Evolutionary conservation across 2,329 filamentous ascomycete genomes (phyloP).

Genomic region (Sclerotinia minor): DNA sequence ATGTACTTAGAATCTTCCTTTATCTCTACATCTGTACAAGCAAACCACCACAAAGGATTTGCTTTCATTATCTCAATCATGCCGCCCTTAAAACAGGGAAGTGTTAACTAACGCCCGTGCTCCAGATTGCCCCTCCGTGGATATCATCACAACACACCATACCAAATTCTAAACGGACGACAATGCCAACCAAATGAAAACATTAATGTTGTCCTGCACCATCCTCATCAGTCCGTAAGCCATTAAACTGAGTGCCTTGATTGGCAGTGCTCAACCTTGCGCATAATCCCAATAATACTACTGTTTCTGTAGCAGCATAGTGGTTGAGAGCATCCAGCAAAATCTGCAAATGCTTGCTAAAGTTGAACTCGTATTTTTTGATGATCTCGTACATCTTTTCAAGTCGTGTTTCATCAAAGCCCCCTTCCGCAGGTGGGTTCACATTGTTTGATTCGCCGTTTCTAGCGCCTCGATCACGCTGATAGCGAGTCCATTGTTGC

Average conservation of each 20-base stretch:
- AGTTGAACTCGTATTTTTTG: conserved; percentile 89
- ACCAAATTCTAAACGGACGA: conserved; percentile 18
- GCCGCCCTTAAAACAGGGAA: neutral
- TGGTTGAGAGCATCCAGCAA: conserved; percentile 94
- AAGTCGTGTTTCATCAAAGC: conserved; percentile 36
- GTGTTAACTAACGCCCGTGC: conserved; percentile 17
- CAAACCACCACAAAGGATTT: neutral
- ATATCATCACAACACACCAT: conserved; percentile 27
- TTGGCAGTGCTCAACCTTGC: conserved; percentile 79
- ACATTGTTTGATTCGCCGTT: conserved; percentile 39
- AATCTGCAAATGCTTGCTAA: conserved; percentile 88
- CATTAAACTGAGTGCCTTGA: conserved; percentile 68
- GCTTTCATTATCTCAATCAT: neutral
- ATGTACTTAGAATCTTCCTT: neutral
- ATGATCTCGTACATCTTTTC: conserved; percentile 74
- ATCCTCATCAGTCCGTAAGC: conserved; percentile 60
- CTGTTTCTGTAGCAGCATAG: conserved; percentile 95
- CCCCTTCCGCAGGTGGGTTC: conserved; percentile 26
- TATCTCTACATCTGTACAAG: conserved; percentile 14
- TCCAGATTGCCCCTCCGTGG: conserved; percentile 22
- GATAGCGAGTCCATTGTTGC: conserved; percentile 61
- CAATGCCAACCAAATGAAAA: conserved; percentile 16
- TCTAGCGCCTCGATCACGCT: conserved; percentile 50
- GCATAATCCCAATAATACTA: conserved; percentile 86
- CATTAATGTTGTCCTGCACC: conserved; percentile 31